Base-by-base conservation (phyloP, 441 rosid species). In the Euphorbia schlechtendalii region DNA sequence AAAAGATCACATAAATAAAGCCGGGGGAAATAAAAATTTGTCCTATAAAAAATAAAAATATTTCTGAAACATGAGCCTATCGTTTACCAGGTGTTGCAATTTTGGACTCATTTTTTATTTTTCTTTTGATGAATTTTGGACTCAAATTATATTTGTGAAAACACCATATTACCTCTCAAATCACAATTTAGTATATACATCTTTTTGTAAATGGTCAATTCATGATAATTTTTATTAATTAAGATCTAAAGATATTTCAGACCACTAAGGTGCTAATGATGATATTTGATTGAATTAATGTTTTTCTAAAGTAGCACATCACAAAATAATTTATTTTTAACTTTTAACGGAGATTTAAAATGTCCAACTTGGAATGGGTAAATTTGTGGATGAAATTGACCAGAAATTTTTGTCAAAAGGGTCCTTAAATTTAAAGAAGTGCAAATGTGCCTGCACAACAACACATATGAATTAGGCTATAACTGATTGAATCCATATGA, bases 361-460 rank as follows among this genome's bases (percentile, higher is more conserved):
- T 48, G 56, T 54, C 32, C 52, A 73, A 36, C 64, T 43, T 70
- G 27, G n/a, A 8, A n/a, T 22, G 7, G 54, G 17, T 45, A 51
- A 61, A 49, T 36, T 55, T 32, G 21, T 46, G 34, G 5, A 14
- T 8, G 27, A n/a, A 38, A 46, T 56, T 52, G 68, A 63, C 69
- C 70, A 28, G 40, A 20, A 21, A 60, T 8, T 61, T 12, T 25
- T 38, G 49, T 40, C 13, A 25, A 30, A 25, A 30, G 21, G n/a
- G 24, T 13, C 34, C 59, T 28, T 9, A 3, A 28, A 15, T 17
- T 45, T 52, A 45, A 15, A 27, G 10, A 25, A 58, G 66, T 73
- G 82, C 70, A 68, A 51, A 27, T 67, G 27, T 59, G 25, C 79
- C 82, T 63, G 57, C 64, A 45, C n/a, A n/a, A n/a, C 40, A 36